phyloP scores from a whole-genome alignment of 768 basidiomycete genomes.

The Lactarius tabidus region DNA sequence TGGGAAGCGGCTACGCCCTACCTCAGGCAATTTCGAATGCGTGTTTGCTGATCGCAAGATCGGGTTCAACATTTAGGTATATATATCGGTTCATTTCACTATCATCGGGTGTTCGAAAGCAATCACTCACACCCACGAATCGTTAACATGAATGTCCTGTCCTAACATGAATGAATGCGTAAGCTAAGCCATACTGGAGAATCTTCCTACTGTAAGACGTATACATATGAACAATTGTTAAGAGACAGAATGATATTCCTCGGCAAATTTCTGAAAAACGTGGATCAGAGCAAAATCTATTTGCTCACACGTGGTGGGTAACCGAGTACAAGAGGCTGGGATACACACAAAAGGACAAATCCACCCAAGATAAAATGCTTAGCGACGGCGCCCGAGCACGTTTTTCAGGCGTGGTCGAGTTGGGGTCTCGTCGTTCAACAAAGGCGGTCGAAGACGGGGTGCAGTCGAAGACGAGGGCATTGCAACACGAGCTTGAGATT shows the following conservation, averaged over 20 bases:
- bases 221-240: background rate
- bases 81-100: background rate
- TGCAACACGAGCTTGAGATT: conserved; percentile 15
- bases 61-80: background rate
- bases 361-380: conserved; percentile 20
- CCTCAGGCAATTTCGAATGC: background rate
- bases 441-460: conserved; percentile 37
- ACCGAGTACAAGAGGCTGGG: background rate
- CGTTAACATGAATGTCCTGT: conserved; percentile 2
- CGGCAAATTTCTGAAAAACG: conserved; percentile 2
- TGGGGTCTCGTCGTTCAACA: conserved; percentile 51
- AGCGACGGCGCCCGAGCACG: conserved; percentile 45
- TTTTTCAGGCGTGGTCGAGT: conserved; percentile 55
- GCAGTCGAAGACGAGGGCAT: conserved; percentile 28
- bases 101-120: background rate
- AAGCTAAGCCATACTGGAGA: conserved; percentile 6
- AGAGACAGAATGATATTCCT: conserved; percentile 1
- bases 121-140: background rate
- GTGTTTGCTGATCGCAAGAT: background rate
- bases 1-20: background rate
- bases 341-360: conserved; percentile 1
- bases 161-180: conserved; percentile 6
- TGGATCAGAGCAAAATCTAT: conserved; percentile 13
- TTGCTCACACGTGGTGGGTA: conserved; percentile 11
- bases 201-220: conserved; percentile 1